A percentile compares a stretch with the other conserved stretches of the same genome.
phyloP scores from a whole-genome alignment of 2,329 filamentous ascomycete species.

The Coleophoma cylindrospora region DNA sequence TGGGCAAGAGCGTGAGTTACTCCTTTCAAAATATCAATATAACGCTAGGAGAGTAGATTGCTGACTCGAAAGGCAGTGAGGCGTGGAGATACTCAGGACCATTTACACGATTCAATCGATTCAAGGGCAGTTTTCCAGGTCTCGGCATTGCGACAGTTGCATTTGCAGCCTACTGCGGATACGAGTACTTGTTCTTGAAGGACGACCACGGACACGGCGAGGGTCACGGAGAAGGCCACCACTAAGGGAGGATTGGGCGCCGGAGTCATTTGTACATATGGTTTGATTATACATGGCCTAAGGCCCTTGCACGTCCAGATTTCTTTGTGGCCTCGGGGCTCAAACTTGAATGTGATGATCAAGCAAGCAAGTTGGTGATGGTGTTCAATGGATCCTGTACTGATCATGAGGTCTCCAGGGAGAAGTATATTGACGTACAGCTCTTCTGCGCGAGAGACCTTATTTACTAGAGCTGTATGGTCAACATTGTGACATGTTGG shows the following conservation, averaged over 20 bases:
- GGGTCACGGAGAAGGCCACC: slow-evolving; percentile 49
- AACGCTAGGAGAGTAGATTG: neutral
- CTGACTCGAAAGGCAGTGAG: slow-evolving; percentile 59
- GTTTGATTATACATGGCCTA: slow-evolving; percentile 8
- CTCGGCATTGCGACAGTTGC: slow-evolving; percentile 89
- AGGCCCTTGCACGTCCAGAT: neutral
- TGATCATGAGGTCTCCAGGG: no score
- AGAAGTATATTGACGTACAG: no score
- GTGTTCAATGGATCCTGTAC: no score
- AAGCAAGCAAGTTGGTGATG: no score
- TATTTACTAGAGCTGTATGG: no score
- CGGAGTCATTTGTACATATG: slow-evolving; percentile 32
- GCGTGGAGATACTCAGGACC: slow-evolving; percentile 89
- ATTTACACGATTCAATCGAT: slow-evolving; percentile 85
- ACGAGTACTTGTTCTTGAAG: slow-evolving; percentile 82
- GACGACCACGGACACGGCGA: slow-evolving; percentile 55
- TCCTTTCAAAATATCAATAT: neutral
- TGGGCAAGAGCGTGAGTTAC: slow-evolving; percentile 58
- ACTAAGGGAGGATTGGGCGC: slow-evolving; percentile 35
- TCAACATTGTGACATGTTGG: no score
- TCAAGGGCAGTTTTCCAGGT: slow-evolving; percentile 81
- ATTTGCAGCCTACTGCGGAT: slow-evolving; percentile 83
- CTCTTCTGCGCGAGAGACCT: no score
- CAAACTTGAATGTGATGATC: neutral
- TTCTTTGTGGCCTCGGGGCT: neutral